Evolutionary conservation across 73 alveolate genomes (phyloP).

Genomic region (Paramecium sonneborni): DNA sequence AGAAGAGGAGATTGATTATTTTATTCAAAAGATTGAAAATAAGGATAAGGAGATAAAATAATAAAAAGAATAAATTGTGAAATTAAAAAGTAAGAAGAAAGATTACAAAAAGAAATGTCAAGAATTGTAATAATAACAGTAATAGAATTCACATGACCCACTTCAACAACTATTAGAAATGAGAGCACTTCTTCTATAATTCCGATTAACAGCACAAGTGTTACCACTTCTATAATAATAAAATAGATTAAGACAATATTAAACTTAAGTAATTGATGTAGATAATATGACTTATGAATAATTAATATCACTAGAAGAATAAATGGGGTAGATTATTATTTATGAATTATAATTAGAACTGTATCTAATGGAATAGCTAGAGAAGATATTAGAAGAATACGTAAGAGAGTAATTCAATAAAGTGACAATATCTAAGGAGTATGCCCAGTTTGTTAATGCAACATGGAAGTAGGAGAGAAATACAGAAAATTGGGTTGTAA

Average conservation of each 20-base stretch:
- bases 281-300: conserved; percentile 35
- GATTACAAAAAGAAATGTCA: not conserved
- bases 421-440: not conserved
- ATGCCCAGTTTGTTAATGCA: conserved; percentile 36
- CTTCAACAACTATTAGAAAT: conserved; percentile 15
- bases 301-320: not conserved
- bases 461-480: not conserved
- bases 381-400: conserved; percentile 29
- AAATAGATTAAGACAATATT: not conserved
- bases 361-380: conserved; percentile 29
- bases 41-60: not conserved
- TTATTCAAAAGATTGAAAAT: not conserved
- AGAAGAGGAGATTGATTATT: conserved; percentile 3
- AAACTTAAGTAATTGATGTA: conserved; percentile 4
- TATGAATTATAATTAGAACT: not conserved
- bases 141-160: not conserved
- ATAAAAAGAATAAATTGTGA: not conserved
- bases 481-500: conserved; percentile 24
- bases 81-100: conserved; percentile 2
- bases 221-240: not conserved
- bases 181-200: not conserved
- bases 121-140: not conserved
- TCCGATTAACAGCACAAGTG: not conserved
- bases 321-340: not conserved
- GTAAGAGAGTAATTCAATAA: not conserved